A percentile compares a stretch with the other conserved stretches of the same genome.
phyloP scores from a whole-genome alignment of 192 early-diverging fungal genomes.

The Linnemannia elongata region DNA sequence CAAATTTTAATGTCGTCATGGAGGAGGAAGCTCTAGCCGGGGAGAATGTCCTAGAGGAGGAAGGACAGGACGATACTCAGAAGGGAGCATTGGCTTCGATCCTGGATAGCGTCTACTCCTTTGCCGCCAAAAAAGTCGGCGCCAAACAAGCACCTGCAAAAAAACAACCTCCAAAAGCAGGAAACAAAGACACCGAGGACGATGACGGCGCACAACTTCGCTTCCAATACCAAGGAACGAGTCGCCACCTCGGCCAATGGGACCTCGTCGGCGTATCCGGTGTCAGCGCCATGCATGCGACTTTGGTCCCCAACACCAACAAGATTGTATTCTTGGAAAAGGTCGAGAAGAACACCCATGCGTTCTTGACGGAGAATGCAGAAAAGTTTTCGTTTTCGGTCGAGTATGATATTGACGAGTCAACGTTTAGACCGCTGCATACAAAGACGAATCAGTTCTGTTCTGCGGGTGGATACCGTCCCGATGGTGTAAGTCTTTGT shows the following conservation, averaged over 20 bases:
- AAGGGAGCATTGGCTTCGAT: background rate
- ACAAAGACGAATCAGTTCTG: slow-evolving; percentile 65
- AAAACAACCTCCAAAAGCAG: background rate
- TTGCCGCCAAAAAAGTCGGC: slow-evolving; percentile 24
- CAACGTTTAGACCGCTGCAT: slow-evolving; percentile 53
- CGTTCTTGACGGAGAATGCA: slow-evolving; percentile 10
- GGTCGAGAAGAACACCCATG: slow-evolving; percentile 34
- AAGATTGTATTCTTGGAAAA: slow-evolving; percentile 54
- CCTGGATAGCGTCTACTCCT: slow-evolving; percentile 20
- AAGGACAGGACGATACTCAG: background rate
- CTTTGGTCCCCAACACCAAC: slow-evolving; percentile 50
- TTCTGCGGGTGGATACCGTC: slow-evolving; percentile 63
- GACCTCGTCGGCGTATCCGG: slow-evolving; percentile 51
- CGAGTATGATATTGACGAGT: slow-evolving; percentile 59
- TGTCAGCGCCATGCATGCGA: slow-evolving; percentile 53
- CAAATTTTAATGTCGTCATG: background rate
- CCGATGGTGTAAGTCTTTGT: slow-evolving; percentile 57
- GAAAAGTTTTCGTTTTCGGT: slow-evolving; percentile 54
- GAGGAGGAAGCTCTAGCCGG: background rate
- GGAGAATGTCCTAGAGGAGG: background rate
- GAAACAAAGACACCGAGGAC: background rate
- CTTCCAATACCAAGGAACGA: slow-evolving; percentile 18
- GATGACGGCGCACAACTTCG: background rate
- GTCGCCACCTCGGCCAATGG: slow-evolving; percentile 45
- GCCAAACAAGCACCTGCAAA: background rate